Conservation (phyloP, 352 stramenopile genomes). For the Globisporangium cederbergense region DNA sequence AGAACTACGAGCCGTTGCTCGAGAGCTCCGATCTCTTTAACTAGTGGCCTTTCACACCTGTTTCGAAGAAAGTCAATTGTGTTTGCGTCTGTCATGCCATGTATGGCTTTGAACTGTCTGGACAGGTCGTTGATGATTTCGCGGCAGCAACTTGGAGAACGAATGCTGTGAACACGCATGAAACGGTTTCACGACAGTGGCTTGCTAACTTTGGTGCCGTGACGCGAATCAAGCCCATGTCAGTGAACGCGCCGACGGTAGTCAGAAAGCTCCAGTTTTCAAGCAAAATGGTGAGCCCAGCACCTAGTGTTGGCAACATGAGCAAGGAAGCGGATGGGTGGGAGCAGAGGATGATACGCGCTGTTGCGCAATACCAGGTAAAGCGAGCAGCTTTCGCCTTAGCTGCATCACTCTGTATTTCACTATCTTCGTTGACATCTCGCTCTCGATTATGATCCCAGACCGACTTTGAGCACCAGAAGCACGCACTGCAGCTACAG, state of each 20-base stretch:
- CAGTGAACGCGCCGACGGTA: background rate
- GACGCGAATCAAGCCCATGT: background rate
- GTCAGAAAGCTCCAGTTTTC: background rate
- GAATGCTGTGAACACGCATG: background rate
- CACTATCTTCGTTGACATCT: background rate
- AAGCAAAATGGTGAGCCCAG: background rate
- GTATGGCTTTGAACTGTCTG: background rate
- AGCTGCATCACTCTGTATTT: background rate
- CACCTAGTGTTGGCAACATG: background rate
- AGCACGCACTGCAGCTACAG: slow-evolving; percentile 37
- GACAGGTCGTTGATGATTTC: too few species aligned
- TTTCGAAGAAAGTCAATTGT: background rate
- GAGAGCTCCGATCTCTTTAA: slow-evolving; percentile 60
- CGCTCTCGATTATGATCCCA: background rate
- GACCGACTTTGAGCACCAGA: slow-evolving; percentile 34
- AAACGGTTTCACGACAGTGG: background rate
- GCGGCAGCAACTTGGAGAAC: background rate
- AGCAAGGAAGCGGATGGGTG: background rate
- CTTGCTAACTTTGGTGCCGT: background rate
- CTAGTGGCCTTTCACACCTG: slow-evolving; percentile 6
- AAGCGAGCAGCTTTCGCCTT: background rate
- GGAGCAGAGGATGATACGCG: slow-evolving; percentile 1
- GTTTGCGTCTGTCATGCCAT: background rate
- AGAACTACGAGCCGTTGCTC: slow-evolving; percentile 74
- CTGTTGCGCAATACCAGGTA: slow-evolving; percentile 2